These are phyloP conservation scores for Litsea cubeba DNA, from an alignment of 164 flowering plant species.

Conservation along the genomic window DNA sequence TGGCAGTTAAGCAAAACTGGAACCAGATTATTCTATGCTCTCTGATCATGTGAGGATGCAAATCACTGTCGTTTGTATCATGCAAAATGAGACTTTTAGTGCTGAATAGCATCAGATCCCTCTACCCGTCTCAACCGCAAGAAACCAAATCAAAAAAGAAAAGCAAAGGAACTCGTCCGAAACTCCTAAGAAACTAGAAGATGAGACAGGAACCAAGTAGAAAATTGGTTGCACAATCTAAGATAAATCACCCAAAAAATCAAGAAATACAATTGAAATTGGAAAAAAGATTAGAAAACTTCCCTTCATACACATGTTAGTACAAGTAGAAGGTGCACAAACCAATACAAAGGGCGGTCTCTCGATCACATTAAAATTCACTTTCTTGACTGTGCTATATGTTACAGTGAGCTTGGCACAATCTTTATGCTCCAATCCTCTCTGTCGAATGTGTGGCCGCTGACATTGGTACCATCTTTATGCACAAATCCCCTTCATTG, in stretches of 20 bases:
- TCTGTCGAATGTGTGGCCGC: neutral
- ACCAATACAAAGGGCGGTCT: neutral
- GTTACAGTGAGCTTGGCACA: neutral
- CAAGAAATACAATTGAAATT: neutral
- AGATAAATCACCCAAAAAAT: neutral
- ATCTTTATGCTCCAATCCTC: neutral
- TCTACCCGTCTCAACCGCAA: neutral
- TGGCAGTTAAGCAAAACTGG: neutral
- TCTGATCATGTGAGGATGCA: neutral
- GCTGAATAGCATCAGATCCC: neutral
- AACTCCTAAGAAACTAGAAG: too few species aligned
- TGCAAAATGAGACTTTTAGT: neutral
- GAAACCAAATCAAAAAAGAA: neutral
- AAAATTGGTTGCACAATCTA: too few species aligned
- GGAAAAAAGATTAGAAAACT: neutral
- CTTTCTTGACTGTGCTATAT: constrained; percentile 1
- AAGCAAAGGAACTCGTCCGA: neutral
- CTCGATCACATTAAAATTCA: neutral
- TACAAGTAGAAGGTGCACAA: neutral
- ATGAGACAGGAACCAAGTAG: too few species aligned
- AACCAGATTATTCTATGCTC: neutral
- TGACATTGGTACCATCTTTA: neutral
- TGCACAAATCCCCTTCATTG: neutral
- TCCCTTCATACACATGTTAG: neutral
- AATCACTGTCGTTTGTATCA: neutral